Evolutionary conservation across 2,329 filamentous ascomycete genomes (phyloP).

Genomic region (Phoma sp.): DNA sequence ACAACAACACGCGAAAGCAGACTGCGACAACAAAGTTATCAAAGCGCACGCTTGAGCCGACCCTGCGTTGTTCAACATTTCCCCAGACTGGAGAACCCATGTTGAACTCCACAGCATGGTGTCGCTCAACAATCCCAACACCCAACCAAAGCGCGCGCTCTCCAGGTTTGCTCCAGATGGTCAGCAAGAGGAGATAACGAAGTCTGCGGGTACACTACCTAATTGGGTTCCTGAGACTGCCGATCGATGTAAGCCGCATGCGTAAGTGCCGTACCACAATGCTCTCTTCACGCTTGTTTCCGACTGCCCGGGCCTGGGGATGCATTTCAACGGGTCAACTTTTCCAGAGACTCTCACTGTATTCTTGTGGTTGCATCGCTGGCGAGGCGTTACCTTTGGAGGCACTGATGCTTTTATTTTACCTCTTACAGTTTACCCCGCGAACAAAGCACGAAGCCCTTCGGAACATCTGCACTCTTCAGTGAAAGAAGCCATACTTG

Average conservation of each 20-base stretch:
- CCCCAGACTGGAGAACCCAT: constrained; percentile 10
- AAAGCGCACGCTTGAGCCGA: background rate
- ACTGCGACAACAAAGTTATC: background rate
- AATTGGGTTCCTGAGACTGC: background rate
- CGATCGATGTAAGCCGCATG: constrained; percentile 16
- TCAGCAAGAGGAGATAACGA: background rate
- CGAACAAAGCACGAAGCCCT: background rate
- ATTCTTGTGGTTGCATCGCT: background rate
- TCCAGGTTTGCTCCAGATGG: constrained; percentile 8
- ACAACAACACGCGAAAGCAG: background rate
- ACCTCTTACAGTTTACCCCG: too few relatives aligned
- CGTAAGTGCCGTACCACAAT: background rate
- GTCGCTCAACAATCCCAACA: constrained; percentile 4
- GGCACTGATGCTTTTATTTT: too few relatives aligned
- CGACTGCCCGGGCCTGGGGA: background rate
- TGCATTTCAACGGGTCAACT: background rate
- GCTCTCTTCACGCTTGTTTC: constrained; percentile 4
- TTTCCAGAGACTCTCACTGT: background rate
- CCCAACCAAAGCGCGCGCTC: constrained; percentile 1
- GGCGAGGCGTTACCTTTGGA: background rate
- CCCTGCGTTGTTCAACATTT: background rate
- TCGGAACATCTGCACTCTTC: background rate
- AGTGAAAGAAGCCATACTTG: background rate
- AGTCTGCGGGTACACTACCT: constrained; percentile 8
- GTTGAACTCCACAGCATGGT: constrained; percentile 1